Base-by-base conservation (phyloP, 495 filamentous ascomycete genomes). In the Neurospora sp. region DNA sequence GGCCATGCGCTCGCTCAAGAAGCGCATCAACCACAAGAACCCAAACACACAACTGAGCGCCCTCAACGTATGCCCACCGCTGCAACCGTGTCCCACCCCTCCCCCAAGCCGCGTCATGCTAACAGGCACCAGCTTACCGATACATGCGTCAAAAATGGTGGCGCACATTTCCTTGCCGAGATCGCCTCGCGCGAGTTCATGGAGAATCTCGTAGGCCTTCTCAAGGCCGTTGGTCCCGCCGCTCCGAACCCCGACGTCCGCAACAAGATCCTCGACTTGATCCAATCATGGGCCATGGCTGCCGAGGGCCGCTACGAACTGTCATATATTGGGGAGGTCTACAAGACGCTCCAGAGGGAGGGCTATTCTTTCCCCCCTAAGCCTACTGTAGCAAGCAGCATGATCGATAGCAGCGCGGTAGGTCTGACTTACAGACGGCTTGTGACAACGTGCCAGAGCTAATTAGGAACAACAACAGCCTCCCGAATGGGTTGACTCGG, bases 91-190 rank as follows among this genome's bases (percentile, higher is more conserved):
- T 31, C 53, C 72, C 38, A 27, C 73, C 31, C 44, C 48, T 59
- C 40, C 27, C 74, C 40, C 20, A 37, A 48, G 48, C 72, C 75
- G 75, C 70, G 77, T 41, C 7, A 69, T 7, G 71, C 68, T 76
- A 20, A 72, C 72, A 78, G 68, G 41, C 4, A 71, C 14, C 72
- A 86, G 84, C 91, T 99, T 73, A 97, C 95, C 40, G 96, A 99
- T 84, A 98, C 96, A 7, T 98, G 96, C 79, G 95, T 98, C 40
- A 99, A 99, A 82, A 99, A 99, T 83, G 96, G 96, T 35, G 96
- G 96, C 61, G 89, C 91, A n/a, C 96, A 99, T 82, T 99, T 99
- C 78, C 89, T 99, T 59, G 86, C 90, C 69, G 96, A 98, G 82
- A 94, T 99, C 73, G 95, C 96, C 16, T 97, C 94, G 3, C 89